Conservation (phyloP, 352 stramenopile species). For the Phytophthora nicotianae region DNA sequence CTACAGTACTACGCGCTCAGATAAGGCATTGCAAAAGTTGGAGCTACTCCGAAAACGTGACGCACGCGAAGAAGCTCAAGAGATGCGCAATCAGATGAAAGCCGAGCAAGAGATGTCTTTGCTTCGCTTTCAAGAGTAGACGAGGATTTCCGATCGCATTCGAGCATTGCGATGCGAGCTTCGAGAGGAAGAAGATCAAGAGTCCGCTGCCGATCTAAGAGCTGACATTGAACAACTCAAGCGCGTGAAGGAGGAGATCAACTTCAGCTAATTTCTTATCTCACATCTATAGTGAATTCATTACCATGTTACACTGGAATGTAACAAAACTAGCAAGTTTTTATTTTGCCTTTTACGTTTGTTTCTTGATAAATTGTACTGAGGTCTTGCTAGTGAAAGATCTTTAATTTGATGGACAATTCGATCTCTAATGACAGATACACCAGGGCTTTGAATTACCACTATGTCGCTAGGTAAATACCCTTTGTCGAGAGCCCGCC, state of each 20-base stretch:
- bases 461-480: background rate
- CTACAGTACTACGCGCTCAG: background rate
- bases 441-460: background rate
- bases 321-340: too few species aligned
- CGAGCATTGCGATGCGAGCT: background rate
- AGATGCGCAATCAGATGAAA: too few species aligned
- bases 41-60: background rate
- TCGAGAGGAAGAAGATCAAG: background rate
- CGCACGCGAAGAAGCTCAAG: too few species aligned
- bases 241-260: background rate
- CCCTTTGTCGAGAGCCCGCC: background rate
- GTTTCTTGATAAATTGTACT: background rate
- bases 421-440: background rate
- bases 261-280: background rate
- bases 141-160: background rate
- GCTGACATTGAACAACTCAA: too few species aligned
- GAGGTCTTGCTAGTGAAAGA: background rate
- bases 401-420: background rate
- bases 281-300: too few species aligned
- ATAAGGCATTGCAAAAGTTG: background rate
- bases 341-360: background rate
- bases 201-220: background rate
- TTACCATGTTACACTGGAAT: too few species aligned
- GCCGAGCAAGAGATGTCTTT: background rate
- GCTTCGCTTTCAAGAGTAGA: background rate